Base-by-base conservation (phyloP, 495 filamentous ascomycete genomes). In the Venustampulla echinocandica region DNA sequence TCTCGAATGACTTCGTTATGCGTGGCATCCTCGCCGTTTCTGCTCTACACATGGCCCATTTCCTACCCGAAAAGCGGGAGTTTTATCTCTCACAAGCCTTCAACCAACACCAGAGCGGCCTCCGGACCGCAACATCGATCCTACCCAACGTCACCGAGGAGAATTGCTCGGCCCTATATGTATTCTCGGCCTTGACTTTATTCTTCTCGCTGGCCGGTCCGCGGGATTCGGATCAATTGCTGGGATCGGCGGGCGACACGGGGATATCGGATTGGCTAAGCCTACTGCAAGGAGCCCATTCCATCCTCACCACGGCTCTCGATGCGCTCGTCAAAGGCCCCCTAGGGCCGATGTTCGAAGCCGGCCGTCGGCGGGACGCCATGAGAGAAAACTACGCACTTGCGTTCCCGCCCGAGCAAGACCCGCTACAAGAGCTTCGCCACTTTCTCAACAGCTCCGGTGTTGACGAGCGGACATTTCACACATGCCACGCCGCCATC, bases 1-100 rank as follows among this genome's bases (percentile, higher is more conserved):
- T 79, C 1, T 42, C 54, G 18, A 66, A 73, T 51, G 67, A 71
- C 43, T 79, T 75, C 52, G 62, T 79, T 18, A 71, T 79, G 67
- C 67, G 69, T 28, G 67, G 74, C 28, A 66, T 81, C 10, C 61
- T 81, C 24, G 47, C 55, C 10, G 46, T 78, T 14, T 71, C 70
- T 3, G 68, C 74, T 4, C 59, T 79, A 21, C 77, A 81, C 49
- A 63, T 76, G 0, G 75, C 76, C 48, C 69, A 54, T 43, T 66
- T 42, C 52, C 65, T 44, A 44, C 63, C 52, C 32, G 65, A 49
- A 24, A 64, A 52, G 47, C 63, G 60, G 7, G 64, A 68, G 7
- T 58, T 52, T 2, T 79, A 78, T 50, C 63, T 70, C n/a, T 65
- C 72, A 19, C 65, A 68, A 5, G 74, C 69, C 0, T 63, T 74